These are phyloP conservation scores for Brassica hybrid DNA, from an alignment of 441 rosid species.

Conservation along the genomic window DNA sequence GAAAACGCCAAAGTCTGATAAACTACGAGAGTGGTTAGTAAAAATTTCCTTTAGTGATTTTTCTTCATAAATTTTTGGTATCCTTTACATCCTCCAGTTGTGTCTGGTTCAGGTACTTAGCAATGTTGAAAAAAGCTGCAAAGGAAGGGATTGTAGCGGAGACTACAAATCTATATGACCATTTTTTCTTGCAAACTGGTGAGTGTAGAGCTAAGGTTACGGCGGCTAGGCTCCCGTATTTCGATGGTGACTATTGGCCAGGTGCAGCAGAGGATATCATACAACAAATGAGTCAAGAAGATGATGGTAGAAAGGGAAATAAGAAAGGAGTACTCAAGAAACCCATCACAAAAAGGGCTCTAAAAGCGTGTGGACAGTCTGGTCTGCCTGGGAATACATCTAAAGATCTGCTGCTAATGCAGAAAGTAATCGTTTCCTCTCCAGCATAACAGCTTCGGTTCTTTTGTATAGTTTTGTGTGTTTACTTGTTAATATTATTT, in stretches of 20 bases:
- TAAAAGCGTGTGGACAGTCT: conserved; percentile 53
- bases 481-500: conserved; percentile 22
- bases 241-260: conserved; percentile 99
- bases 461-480: too few relatives aligned
- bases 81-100: conserved; percentile 18
- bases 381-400: neutral
- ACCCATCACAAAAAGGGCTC: conserved; percentile 90
- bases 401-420: conserved; percentile 3
- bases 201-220: conserved; percentile 97
- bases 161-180: conserved; percentile 89
- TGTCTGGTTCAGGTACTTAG: conserved; percentile 71
- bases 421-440: neutral
- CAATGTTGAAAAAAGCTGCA: conserved; percentile 88
- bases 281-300: conserved; percentile 90
- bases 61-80: neutral
- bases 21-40: conserved; percentile 95
- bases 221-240: conserved; percentile 98
- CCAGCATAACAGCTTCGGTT: too few relatives aligned
- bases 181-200: conserved; percentile 80
- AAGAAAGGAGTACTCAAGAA: conserved; percentile 86
- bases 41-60: conserved; percentile 13
- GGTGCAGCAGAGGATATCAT: conserved; percentile 99
- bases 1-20: conserved; percentile 99
- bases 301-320: conserved; percentile 91
- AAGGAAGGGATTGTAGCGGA: conserved; percentile 89